Evolutionary conservation across 345 rosid genomes (phyloP), one percentile per base, ranked within the genome.

Genomic region (Lagerstroemia speciosa): DNA sequence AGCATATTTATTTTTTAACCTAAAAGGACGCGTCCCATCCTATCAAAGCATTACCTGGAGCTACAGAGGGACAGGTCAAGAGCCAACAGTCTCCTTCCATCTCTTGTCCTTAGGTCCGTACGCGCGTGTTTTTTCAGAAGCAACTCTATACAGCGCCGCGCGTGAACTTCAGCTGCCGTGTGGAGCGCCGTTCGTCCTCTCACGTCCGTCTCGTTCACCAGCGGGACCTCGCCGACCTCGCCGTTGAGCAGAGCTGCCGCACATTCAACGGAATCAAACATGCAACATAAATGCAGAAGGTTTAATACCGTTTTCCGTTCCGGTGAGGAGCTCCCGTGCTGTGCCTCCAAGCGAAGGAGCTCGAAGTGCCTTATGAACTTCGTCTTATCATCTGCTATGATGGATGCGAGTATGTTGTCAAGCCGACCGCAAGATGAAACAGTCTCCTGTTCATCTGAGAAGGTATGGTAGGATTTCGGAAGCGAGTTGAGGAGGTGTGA

Each of bases 121-220:
- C 93, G 97, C 46, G 87, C 92, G 57, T 87, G 89, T 77, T 79
- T 85, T 72, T 80, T 82, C 29, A 91, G 63, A 66, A 91, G 76
- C 87, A 91, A 36, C 73, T 86, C 87, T 11, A 87, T 75, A 72
- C 97, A 91, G 68, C 86, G 92, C 38, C 67, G 66, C 58, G 97
- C 71, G 75, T 84, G 78, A 38, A 79, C 72, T 71, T 80, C 83
- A 7, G 93, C 90, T 14, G 96, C 96, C 20, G 72, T 64, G 73
- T 91, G 96, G 69, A 91, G 71, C 20, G 91, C 84, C n/a, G 89
- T 61, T 75, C 76, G 61, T 52, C 90, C 90, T 0, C 81, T 40
- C 3, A 32, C 69, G 31, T 76, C 82, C 32, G 70, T 64, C 66
- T 80, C 87, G 77, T 87, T 89, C 36, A 89, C 73, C 30, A 75